phyloP scores from a whole-genome alignment of 2,329 filamentous ascomycete genomes.

The Pseudogymnoascus sp. region DNA sequence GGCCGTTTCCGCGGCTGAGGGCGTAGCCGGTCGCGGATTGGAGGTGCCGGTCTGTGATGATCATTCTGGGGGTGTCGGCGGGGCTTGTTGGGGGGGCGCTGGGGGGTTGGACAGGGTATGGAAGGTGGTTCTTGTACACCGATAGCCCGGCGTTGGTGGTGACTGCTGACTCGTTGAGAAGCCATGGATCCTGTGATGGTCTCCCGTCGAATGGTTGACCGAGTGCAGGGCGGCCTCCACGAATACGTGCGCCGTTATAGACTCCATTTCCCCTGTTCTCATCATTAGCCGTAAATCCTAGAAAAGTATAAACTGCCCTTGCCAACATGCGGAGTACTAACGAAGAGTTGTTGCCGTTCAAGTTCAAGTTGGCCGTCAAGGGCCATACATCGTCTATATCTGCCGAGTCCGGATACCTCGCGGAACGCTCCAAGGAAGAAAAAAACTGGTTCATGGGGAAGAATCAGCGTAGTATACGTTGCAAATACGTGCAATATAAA shows the following conservation, averaged over 20 bases:
- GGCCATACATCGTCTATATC: conserved; percentile 4
- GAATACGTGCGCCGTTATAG: not conserved
- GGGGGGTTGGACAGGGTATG: not conserved
- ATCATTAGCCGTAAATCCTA: not conserved
- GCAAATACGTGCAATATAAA: not conserved
- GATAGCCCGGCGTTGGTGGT: not conserved
- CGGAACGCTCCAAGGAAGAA: not conserved
- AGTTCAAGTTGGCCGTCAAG: not conserved
- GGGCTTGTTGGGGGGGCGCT: conserved; percentile 12
- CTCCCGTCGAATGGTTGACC: not conserved
- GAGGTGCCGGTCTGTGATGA: conserved; percentile 17
- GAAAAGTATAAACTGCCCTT: not conserved
- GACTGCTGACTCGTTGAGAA: not conserved
- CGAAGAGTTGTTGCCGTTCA: not conserved
- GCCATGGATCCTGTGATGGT: not conserved
- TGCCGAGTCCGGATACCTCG: not conserved
- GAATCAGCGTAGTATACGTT: not conserved
- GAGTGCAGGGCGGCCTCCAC: not conserved
- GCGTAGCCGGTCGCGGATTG: conserved; percentile 40
- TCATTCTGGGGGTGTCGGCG: conserved; percentile 21
- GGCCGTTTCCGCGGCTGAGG: conserved; percentile 45
- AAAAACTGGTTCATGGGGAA: not conserved
- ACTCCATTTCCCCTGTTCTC: not conserved
- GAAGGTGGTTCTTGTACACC: not conserved
- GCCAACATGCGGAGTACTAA: not conserved